phyloP scores from a whole-genome alignment of 352 stramenopile genomes.

The Phytophthora crassamura region DNA sequence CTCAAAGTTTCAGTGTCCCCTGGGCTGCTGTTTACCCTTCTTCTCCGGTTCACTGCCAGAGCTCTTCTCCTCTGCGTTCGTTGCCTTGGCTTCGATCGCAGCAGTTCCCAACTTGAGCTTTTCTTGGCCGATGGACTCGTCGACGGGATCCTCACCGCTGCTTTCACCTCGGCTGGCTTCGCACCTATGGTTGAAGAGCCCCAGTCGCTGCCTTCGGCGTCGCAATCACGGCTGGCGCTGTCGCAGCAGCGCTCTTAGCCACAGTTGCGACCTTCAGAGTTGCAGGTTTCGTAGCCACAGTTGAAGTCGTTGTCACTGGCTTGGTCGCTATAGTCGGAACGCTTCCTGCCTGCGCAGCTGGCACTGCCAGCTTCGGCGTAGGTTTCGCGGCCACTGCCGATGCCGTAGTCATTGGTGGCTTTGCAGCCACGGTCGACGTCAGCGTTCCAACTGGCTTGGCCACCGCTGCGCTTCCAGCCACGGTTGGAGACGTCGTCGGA shows the following conservation, averaged over 20 bases:
- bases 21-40: no score
- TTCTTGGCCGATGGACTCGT: no score
- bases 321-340: constrained; percentile 1
- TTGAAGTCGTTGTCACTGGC: not conserved
- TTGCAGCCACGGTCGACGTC: not conserved
- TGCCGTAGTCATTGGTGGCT: not conserved
- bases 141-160: no score
- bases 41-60: no score
- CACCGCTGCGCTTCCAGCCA: not conserved
- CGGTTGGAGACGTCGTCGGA: not conserved
- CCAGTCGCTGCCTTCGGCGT: not conserved
- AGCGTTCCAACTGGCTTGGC: no score
- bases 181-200: no score
- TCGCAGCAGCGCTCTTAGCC: not conserved
- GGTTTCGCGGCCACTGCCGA: not conserved
- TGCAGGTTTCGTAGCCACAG: not conserved
- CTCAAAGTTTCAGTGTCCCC: no score
- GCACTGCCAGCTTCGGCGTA: not conserved
- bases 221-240: not conserved
- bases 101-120: no score
- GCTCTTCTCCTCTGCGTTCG: no score
- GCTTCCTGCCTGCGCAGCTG: not conserved
- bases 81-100: no score
- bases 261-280: not conserved
- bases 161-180: no score